A percentile compares a stretch with the other conserved stretches of the same genome.
These are phyloP conservation scores for Lachancea lanzarotensis DNA, from an alignment of 805 yeast species.

Conservation along the genomic window DNA sequence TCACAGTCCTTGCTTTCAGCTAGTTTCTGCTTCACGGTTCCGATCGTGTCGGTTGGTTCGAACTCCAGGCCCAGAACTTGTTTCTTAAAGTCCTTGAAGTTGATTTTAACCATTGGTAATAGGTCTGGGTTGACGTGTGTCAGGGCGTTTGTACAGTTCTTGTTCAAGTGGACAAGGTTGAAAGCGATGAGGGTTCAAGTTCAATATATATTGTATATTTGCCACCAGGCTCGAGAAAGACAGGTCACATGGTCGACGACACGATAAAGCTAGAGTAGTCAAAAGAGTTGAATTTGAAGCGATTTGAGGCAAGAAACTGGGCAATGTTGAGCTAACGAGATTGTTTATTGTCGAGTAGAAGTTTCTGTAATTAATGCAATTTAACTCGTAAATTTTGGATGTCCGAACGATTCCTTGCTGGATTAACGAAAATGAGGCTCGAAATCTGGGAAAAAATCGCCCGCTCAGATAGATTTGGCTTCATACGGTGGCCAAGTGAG, in stretches of 20 bases:
- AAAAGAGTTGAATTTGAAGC: too few species aligned
- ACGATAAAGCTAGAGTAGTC: not conserved
- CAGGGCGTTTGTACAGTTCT: not conserved
- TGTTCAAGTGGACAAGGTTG: not conserved
- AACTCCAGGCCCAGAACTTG: constrained; percentile 77
- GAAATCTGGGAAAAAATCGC: too few species aligned
- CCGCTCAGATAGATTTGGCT: too few species aligned
- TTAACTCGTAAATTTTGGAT: not conserved
- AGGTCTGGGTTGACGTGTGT: not conserved
- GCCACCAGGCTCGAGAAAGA: not conserved
- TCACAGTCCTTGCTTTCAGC: constrained; percentile 65
- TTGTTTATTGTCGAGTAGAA: not conserved
- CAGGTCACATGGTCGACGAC: not conserved
- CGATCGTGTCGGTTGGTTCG: constrained; percentile 59
- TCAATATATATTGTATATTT: not conserved
- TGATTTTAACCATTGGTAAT: constrained; percentile 14
- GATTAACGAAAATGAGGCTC: too few species aligned
- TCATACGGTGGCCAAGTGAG: too few species aligned
- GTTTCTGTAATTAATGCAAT: too few species aligned
- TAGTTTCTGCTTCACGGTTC: constrained; percentile 64
- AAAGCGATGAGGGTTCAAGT: not conserved
- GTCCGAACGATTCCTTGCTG: too few species aligned
- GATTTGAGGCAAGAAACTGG: not conserved
- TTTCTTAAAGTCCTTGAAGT: constrained; percentile 87
- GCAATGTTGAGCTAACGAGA: too few species aligned